These are phyloP conservation scores for Sodiomyces alkalinus DNA, from an alignment of 2,329 filamentous ascomycete genomes.

Conservation along the genomic window DNA sequence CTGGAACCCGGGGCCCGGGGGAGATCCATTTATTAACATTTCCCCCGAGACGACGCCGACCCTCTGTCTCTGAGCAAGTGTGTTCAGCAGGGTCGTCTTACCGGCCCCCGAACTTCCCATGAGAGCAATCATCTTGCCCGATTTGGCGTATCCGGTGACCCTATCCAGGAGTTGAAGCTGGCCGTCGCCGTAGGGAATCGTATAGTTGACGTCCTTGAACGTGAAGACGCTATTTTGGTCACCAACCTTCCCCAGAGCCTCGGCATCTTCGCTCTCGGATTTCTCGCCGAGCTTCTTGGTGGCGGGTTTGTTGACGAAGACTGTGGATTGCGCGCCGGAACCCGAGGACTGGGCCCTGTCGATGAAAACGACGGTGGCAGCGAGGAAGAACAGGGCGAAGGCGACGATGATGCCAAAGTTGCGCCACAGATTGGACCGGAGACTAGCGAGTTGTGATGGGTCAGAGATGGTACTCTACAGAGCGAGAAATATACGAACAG, in stretches of 20 bases:
- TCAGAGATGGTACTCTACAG: no score
- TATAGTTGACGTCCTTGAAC: conserved; percentile 34
- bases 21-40: conserved; percentile 46
- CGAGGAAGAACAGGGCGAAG: conserved; percentile 59
- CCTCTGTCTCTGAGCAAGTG: conserved; percentile 54
- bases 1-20: conserved; percentile 45
- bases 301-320: conserved; percentile 22
- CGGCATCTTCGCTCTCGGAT: conserved; percentile 12
- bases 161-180: conserved; percentile 38
- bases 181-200: conserved; percentile 40
- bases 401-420: conserved; percentile 69
- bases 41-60: conserved; percentile 47
- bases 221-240: conserved; percentile 46
- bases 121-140: conserved; percentile 63
- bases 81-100: conserved; percentile 73
- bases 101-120: conserved; percentile 74
- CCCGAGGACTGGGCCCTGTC: conserved; percentile 43
- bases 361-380: conserved; percentile 54
- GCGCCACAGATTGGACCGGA: conserved; percentile 47
- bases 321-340: conserved; percentile 6
- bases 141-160: conserved; percentile 65
- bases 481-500: no score
- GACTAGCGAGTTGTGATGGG: conserved; percentile 11
- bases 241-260: conserved; percentile 24
- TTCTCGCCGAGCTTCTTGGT: conserved; percentile 31